These are phyloP conservation scores for Aspergillus glaucus DNA, from an alignment of 2,329 filamentous ascomycete species.

Conservation along the genomic window DNA sequence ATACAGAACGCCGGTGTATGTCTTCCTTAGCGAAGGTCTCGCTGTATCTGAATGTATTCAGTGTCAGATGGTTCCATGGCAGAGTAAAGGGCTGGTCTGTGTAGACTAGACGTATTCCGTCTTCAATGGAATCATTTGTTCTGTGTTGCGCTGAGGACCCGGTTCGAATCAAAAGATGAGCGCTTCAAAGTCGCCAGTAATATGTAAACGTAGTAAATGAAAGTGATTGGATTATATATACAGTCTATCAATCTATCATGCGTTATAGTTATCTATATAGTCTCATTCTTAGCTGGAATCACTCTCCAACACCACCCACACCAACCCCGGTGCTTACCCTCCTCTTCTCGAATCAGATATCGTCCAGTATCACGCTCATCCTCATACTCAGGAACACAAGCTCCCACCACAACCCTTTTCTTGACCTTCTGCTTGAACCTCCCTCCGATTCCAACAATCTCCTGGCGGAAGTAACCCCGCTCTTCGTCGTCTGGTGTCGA, in stretches of 20 bases:
- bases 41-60: no score
- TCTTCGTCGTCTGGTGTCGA: conserved; percentile 26
- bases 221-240: not conserved
- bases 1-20: no score
- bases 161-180: no score
- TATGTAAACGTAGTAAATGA: no score
- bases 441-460: conserved; percentile 86
- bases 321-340: conserved; percentile 68
- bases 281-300: conserved; percentile 54
- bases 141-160: no score
- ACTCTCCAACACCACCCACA: conserved; percentile 86
- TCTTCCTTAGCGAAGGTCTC: no score
- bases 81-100: no score
- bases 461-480: conserved; percentile 75
- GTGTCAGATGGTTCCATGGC: no score
- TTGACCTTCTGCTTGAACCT: conserved; percentile 84
- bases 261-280: not conserved
- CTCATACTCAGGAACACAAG: conserved; percentile 77
- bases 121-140: no score
- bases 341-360: conserved; percentile 64
- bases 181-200: no score
- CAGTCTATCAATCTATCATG: not conserved
- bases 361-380: conserved; percentile 63
- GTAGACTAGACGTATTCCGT: no score
- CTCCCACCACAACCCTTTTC: conserved; percentile 71